Evolutionary conservation across 371 early-diverging fungal genomes (phyloP), one percentile per base, ranked within the genome.

Genomic region (Apophysomyces elegans): DNA sequence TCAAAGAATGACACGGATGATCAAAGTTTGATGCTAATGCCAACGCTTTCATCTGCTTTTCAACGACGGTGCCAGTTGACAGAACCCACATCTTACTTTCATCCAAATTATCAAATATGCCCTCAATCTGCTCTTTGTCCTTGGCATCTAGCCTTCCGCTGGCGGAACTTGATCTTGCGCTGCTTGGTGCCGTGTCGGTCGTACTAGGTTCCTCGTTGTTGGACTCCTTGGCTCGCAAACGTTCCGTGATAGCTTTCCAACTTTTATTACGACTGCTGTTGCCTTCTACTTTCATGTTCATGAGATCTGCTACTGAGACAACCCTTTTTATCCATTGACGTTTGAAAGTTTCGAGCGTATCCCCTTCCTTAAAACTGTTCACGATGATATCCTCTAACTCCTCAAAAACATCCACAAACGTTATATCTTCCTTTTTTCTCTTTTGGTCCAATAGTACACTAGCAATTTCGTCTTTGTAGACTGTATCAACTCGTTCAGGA

Each of bases 1-100:
- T 61, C 35, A 61, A 26, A 35, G 45, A 45, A 61, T 61, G 46
- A 18, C 35, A 43, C 1, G 46, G 61, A 13, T 61, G 45, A 35
- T 61, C 61, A 50, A 50, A 50, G 21, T 50, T 16, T 50, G 21
- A 21, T 5, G 54, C 54, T 5, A 50, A 21, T 32, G 54, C 54
- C 35, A 50, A 50, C 21, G 16, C 54, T 50, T 50, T 50, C 54
- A 50, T 21, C 8, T 21, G 54, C 16, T 50, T 50, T 11, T 50
- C 54, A 21, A 50, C 54, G 32, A 50, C 21, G 11, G 54, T 50
- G 21, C 54, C 54, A 21, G 21, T 50, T 5, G 21, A 21, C 8
- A 50, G 54, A 50, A 21, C 21, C 54, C 54, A 50, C 54, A 50
- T 50, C 54, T 50, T 50, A 21, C 21, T 21, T 2, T 50, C 54